A percentile compares a stretch with the other conserved stretches of the same genome.
phyloP scores from a whole-genome alignment of 768 basidiomycete genomes.

The Boletus coccyginus region DNA sequence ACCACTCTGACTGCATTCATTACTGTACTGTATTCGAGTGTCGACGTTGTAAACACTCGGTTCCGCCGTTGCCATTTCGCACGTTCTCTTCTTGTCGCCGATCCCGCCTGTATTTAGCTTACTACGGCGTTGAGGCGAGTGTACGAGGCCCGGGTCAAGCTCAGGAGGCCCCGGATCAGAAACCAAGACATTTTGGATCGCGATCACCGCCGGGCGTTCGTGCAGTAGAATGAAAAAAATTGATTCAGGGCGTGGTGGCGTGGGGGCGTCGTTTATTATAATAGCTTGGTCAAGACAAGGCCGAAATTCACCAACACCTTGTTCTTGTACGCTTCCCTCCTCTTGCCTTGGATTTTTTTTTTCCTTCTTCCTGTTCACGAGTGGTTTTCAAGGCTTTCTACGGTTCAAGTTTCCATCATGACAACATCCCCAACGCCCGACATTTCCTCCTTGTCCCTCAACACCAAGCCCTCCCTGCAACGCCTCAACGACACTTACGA shows the following conservation, averaged over 20 bases:
- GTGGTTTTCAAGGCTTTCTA: slow-evolving; percentile 21
- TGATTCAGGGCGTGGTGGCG: slow-evolving; percentile 30
- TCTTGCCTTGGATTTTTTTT: slow-evolving; percentile 28
- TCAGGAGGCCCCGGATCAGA: background rate
- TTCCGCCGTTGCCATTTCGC: background rate
- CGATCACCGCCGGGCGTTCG: slow-evolving; percentile 2
- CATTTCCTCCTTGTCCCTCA: slow-evolving; percentile 73
- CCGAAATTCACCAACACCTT: slow-evolving; percentile 4
- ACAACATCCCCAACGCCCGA: slow-evolving; percentile 75
- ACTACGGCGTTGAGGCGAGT: no score
- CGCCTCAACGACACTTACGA: slow-evolving; percentile 86
- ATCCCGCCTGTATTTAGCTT: no score
- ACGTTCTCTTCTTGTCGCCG: background rate
- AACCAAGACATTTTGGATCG: background rate
- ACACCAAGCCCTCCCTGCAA: slow-evolving; percentile 60
- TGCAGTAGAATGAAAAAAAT: background rate
- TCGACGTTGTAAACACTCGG: background rate
- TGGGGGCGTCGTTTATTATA: slow-evolving; percentile 28
- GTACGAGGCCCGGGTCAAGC: background rate
- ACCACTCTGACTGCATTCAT: background rate
- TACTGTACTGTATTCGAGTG: background rate
- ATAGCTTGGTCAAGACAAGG: slow-evolving; percentile 15
- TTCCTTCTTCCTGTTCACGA: slow-evolving; percentile 32
- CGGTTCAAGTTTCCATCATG: slow-evolving; percentile 51
- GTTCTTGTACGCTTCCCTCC: slow-evolving; percentile 23